Evolutionary conservation across 139 green algal species (phyloP).

Genomic region (Parachlorella kessleri): DNA sequence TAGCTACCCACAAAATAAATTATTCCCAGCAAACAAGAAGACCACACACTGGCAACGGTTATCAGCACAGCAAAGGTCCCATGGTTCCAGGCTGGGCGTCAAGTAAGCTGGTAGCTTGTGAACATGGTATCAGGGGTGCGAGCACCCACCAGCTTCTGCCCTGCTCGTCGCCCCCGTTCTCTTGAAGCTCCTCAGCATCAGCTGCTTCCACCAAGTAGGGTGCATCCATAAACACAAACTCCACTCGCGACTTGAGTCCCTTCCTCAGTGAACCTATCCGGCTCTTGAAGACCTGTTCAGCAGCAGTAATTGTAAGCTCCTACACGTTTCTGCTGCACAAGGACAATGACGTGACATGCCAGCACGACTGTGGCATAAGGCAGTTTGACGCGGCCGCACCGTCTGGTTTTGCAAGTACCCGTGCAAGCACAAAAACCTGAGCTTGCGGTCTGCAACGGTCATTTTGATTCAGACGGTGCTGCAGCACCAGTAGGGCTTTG

Average conservation of each 20-base stretch:
- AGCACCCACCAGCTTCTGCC: background rate
- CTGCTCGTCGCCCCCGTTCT: constrained; percentile 3
- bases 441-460: constrained; percentile 42
- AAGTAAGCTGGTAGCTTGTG: no score
- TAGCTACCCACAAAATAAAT: background rate
- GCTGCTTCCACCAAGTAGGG: constrained; percentile 34
- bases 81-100: no score
- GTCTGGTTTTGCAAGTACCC: constrained; percentile 79
- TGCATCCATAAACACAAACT: constrained; percentile 77
- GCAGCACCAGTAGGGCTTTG: no score
- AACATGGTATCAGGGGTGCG: no score
- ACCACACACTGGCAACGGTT: background rate
- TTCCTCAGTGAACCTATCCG: constrained; percentile 70
- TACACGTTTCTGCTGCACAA: no score
- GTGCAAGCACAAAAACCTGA: constrained; percentile 77
- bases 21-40: background rate
- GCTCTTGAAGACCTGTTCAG: constrained; percentile 56
- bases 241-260: constrained; percentile 60
- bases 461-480: no score
- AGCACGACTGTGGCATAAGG: no score
- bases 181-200: background rate
- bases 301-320: no score
- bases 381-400: no score
- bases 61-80: background rate
- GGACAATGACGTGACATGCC: no score